Conservation (phyloP, 2,329 filamentous ascomycete genomes). For the Diaporthe sp. region DNA sequence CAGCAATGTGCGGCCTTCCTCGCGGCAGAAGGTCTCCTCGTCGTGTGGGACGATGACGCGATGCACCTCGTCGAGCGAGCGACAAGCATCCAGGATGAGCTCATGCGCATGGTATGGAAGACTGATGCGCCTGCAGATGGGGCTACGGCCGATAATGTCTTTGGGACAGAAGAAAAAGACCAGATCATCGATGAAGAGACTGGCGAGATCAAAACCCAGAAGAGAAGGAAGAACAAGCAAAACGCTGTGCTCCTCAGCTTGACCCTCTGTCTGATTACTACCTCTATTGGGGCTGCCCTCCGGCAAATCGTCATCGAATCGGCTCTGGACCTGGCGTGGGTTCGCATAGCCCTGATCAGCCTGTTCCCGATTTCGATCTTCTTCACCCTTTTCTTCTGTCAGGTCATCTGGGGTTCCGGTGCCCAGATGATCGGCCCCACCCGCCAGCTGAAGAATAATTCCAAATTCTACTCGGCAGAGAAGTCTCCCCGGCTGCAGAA, state of each 20-base stretch:
- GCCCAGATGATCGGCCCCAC: constrained; percentile 83
- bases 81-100: constrained; percentile 78
- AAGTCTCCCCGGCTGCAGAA: constrained; percentile 72
- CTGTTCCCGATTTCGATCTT: constrained; percentile 81
- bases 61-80: constrained; percentile 77
- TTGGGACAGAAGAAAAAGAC: constrained; percentile 63
- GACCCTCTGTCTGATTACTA: constrained; percentile 74
- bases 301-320: constrained; percentile 76
- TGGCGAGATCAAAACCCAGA: constrained; percentile 74
- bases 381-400: constrained; percentile 85
- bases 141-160: neutral
- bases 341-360: constrained; percentile 73
- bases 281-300: constrained; percentile 77
- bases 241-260: constrained; percentile 78
- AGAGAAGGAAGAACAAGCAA: constrained; percentile 75
- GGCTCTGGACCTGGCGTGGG: constrained; percentile 72
- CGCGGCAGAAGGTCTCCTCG: constrained; percentile 75
- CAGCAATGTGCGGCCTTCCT: constrained; percentile 87
- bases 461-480: constrained; percentile 84
- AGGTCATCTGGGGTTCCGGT: constrained; percentile 82
- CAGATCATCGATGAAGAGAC: constrained; percentile 80
- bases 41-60: constrained; percentile 88
- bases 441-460: constrained; percentile 79
- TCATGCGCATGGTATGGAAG: constrained; percentile 84
- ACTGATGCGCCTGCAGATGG: constrained; percentile 64